Evolutionary conservation across 2,329 filamentous ascomycete species (phyloP).

Genomic region (Keithomyces neogunnii): DNA sequence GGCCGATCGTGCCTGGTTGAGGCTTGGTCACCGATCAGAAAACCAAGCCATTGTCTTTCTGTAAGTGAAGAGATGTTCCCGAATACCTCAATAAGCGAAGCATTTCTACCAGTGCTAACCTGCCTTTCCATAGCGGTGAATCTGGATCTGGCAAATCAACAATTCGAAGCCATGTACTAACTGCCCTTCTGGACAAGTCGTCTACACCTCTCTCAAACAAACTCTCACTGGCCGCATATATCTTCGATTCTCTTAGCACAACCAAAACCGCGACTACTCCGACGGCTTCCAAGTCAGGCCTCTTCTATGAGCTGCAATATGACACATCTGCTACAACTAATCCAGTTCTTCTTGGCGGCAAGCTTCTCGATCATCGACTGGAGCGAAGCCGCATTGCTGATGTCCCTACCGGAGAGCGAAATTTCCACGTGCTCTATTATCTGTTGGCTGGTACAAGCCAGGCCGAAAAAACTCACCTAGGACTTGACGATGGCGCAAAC

Average conservation of each 20-base stretch:
- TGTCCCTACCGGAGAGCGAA: slow-evolving; percentile 91
- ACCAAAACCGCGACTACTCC: slow-evolving; percentile 95
- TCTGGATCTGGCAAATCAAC: slow-evolving; percentile 96
- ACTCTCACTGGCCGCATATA: slow-evolving; percentile 84
- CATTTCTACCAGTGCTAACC: not conserved
- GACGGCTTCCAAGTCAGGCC: slow-evolving; percentile 87
- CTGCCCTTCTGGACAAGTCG: slow-evolving; percentile 78
- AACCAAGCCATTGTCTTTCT: slow-evolving; percentile 90
- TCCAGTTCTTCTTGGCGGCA: slow-evolving; percentile 85
- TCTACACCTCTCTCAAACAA: slow-evolving; percentile 91
- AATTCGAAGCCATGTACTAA: slow-evolving; percentile 78
- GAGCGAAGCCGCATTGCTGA: slow-evolving; percentile 86
- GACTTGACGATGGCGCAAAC: slow-evolving; percentile 45
- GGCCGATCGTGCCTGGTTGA: slow-evolving; percentile 74
- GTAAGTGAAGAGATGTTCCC: slow-evolving; percentile 46
- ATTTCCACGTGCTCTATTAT: slow-evolving; percentile 95
- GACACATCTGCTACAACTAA: slow-evolving; percentile 79
- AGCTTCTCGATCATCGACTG: slow-evolving; percentile 85
- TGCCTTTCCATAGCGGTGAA: slow-evolving; percentile 61
- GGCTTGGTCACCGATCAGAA: slow-evolving; percentile 80
- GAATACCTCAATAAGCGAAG: too few relatives aligned
- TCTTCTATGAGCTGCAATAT: slow-evolving; percentile 96
- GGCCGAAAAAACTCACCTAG: slow-evolving; percentile 81
- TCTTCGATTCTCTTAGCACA: slow-evolving; percentile 93
- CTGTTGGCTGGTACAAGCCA: slow-evolving; percentile 84